phyloP scores from a whole-genome alignment of 2,329 filamentous ascomycete species.

The Didymella lethalis region DNA sequence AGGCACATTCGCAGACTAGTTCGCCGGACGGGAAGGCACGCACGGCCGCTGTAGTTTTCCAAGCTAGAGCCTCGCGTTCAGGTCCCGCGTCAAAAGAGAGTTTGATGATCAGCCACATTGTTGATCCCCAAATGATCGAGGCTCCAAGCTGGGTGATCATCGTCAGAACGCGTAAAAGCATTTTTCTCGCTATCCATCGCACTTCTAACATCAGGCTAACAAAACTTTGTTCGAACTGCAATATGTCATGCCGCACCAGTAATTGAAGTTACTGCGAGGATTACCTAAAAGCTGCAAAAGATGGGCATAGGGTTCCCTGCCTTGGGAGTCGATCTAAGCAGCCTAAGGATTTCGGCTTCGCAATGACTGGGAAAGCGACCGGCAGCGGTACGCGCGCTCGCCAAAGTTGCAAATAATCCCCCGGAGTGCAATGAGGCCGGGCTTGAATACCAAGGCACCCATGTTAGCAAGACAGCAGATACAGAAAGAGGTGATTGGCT shows the following conservation, averaged over 20 bases:
- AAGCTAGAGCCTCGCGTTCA: slow-evolving; percentile 11
- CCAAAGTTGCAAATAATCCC: slow-evolving; percentile 1
- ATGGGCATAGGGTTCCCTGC: slow-evolving; percentile 6
- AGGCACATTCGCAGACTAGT: background rate
- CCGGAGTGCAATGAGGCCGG: slow-evolving; percentile 2
- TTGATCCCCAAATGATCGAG: slow-evolving; percentile 5
- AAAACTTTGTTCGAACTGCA: background rate
- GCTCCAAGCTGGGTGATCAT: background rate
- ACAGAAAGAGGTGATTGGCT: background rate
- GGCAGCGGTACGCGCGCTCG: slow-evolving; percentile 10
- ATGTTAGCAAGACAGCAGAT: background rate
- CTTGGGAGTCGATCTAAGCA: slow-evolving; percentile 7
- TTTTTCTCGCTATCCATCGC: background rate
- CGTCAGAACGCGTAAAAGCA: background rate
- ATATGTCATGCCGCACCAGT: background rate
- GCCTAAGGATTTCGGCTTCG: slow-evolving; percentile 4
- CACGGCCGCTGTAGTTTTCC: background rate
- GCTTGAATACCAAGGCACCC: background rate
- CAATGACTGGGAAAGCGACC: slow-evolving; percentile 4
- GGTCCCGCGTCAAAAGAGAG: slow-evolving; percentile 9
- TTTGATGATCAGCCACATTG: slow-evolving; percentile 11
- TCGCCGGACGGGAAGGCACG: slow-evolving; percentile 14
- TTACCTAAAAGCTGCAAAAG: background rate
- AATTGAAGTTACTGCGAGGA: background rate
- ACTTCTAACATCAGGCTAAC: background rate